These are phyloP conservation scores for Salix viminalis DNA, from an alignment of 345 rosid species.

Conservation along the genomic window DNA sequence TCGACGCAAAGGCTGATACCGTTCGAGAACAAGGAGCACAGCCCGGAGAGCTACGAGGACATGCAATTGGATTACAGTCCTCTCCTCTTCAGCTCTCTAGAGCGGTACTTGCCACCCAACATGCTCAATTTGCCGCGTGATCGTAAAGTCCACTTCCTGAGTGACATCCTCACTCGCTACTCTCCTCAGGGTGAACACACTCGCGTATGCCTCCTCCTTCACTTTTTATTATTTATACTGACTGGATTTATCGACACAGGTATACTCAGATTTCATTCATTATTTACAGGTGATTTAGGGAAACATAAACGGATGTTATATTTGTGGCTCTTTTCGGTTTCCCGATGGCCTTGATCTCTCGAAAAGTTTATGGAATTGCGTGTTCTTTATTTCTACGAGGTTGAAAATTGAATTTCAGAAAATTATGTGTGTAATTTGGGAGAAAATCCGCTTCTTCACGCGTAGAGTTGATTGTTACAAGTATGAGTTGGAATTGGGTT, in stretches of 20 bases:
- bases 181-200: conserved; percentile 66
- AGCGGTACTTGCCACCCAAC: conserved; percentile 63
- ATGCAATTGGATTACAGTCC: conserved; percentile 62
- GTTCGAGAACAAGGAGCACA: conserved; percentile 58
- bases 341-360: background rate
- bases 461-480: background rate
- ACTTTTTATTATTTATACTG: background rate
- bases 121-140: conserved; percentile 50
- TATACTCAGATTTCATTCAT: background rate
- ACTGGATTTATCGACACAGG: background rate
- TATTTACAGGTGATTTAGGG: background rate
- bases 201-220: conserved; percentile 44
- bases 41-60: conserved; percentile 79
- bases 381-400: background rate
- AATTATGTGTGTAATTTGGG: background rate
- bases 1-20: conserved; percentile 47
- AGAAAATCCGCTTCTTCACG: background rate
- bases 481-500: background rate
- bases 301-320: background rate
- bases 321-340: background rate
- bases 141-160: conserved; percentile 58
- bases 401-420: background rate
- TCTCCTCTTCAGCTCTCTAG: conserved; percentile 71
- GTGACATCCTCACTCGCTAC: conserved; percentile 63
- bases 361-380: background rate